phyloP scores from a whole-genome alignment of 1,139 yeast genomes.

The Taphrina communis region DNA sequence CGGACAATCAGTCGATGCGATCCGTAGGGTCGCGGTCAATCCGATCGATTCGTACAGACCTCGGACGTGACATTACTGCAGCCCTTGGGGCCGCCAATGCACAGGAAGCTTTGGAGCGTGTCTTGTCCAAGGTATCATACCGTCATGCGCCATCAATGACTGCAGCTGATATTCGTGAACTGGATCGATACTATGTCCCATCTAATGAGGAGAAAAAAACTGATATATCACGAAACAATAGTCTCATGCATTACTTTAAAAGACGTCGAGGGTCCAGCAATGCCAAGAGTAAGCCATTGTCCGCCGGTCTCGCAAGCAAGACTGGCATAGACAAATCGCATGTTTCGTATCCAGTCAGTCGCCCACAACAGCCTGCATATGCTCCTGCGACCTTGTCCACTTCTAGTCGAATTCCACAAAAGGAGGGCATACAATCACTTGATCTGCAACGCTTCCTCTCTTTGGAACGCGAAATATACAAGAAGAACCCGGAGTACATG shows the following conservation, averaged over 20 bases:
- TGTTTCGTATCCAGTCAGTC: not conserved
- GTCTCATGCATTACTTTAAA: not conserved
- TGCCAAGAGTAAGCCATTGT: not conserved
- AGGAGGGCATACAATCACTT: not conserved
- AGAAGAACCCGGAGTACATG: not conserved
- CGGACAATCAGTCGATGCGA: not conserved
- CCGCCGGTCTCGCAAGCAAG: not conserved
- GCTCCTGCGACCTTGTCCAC: not conserved
- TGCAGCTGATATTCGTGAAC: conserved; percentile 3
- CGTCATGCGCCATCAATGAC: not conserved
- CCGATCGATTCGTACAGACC: conserved; percentile 11
- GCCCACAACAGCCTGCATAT: not conserved
- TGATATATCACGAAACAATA: not conserved
- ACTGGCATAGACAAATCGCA: not conserved
- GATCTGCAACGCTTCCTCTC: conserved; percentile 8
- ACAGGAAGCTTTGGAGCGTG: not conserved
- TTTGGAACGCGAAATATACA: conserved; percentile 12
- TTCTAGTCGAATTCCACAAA: not conserved
- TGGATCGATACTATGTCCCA: conserved; percentile 2
- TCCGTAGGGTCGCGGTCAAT: conserved; percentile 6
- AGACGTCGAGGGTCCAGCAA: not conserved
- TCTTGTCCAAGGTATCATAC: not conserved
- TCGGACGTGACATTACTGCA: conserved; percentile 3
- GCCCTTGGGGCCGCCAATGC: not conserved
- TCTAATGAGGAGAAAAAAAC: not conserved